phyloP scores from a whole-genome alignment of 352 stramenopile genomes.

The Globisporangium splendens region DNA sequence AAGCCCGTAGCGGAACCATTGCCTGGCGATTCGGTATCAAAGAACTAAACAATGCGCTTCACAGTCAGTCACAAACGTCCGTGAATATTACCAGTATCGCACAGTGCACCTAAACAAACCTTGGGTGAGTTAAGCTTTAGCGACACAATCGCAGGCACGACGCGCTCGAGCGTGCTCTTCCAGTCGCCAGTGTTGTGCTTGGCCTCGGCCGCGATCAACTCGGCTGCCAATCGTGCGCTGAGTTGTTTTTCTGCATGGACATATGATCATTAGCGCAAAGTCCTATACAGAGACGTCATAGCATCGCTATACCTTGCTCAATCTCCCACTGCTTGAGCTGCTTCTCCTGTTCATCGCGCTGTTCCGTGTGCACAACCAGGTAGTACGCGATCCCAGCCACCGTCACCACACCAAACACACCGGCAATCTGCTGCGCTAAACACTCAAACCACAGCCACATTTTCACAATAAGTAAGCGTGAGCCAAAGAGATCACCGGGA shows the following conservation, averaged over 20 bases:
- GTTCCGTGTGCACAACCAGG: slow-evolving; percentile 35
- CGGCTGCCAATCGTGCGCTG: slow-evolving; percentile 56
- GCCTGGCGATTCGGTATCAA: slow-evolving; percentile 85
- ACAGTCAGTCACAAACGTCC: slow-evolving; percentile 12
- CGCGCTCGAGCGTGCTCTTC: slow-evolving; percentile 82
- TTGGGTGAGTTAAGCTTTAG: slow-evolving; percentile 89
- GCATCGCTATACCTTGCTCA: slow-evolving; percentile 24
- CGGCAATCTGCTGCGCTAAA: slow-evolving; percentile 16
- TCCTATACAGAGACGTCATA: too few species aligned
- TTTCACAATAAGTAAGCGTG: neutral
- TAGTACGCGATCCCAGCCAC: slow-evolving; percentile 46
- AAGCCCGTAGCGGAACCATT: slow-evolving; percentile 91
- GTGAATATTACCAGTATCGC: too few species aligned
- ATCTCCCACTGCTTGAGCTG: slow-evolving; percentile 67
- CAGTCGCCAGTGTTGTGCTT: slow-evolving; percentile 70
- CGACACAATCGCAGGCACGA: slow-evolving; percentile 83
- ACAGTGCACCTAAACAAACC: slow-evolving; percentile 20
- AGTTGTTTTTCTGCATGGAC: slow-evolving; percentile 46
- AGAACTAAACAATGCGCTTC: slow-evolving; percentile 43
- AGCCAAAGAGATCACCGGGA: too few species aligned
- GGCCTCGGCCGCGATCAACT: slow-evolving; percentile 63
- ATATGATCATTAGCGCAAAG: neutral
- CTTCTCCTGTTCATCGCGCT: slow-evolving; percentile 42
- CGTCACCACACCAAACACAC: slow-evolving; percentile 22
- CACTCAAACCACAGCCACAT: neutral